These are phyloP conservation scores for Epichloe sp. DNA, from an alignment of 2,329 filamentous ascomycete genomes.

Conservation along the genomic window DNA sequence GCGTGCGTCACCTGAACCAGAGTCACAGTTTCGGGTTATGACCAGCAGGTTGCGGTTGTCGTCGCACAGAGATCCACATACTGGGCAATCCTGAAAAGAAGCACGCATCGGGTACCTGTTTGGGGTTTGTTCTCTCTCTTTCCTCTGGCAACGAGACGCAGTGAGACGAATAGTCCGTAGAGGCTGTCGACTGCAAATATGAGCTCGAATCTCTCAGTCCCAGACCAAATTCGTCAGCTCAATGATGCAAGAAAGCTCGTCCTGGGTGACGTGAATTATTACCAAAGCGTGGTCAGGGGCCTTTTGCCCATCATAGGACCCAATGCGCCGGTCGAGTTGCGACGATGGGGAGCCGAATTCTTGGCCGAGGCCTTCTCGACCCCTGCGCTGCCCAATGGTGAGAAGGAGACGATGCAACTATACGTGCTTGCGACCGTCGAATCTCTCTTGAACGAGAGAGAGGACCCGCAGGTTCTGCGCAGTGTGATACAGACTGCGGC, in stretches of 20 bases:
- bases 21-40: neutral
- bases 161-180: neutral
- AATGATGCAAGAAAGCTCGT: slow-evolving; percentile 84
- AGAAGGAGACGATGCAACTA: slow-evolving; percentile 70
- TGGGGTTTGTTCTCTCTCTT: neutral
- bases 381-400: slow-evolving; percentile 61
- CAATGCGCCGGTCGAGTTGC: slow-evolving; percentile 61
- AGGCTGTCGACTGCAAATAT: slow-evolving; percentile 27
- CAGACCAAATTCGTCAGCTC: slow-evolving; percentile 75
- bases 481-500: slow-evolving; percentile 79
- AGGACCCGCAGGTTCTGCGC: slow-evolving; percentile 71
- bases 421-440: slow-evolving; percentile 67
- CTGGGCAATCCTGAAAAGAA: neutral
- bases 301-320: slow-evolving; percentile 84
- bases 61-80: slow-evolving; percentile 1
- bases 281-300: slow-evolving; percentile 80
- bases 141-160: neutral
- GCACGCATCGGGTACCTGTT: neutral
- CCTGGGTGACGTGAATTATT: slow-evolving; percentile 74
- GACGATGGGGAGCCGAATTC: slow-evolving; percentile 94
- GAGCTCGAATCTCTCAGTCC: slow-evolving; percentile 43
- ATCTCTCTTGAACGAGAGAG: slow-evolving; percentile 53
- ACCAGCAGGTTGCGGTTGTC: neutral
- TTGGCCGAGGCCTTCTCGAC: slow-evolving; percentile 91
- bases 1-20: neutral